These are phyloP conservation scores for Dactylellina haptotyla DNA, from an alignment of 2,329 filamentous ascomycete genomes.

Conservation along the genomic window DNA sequence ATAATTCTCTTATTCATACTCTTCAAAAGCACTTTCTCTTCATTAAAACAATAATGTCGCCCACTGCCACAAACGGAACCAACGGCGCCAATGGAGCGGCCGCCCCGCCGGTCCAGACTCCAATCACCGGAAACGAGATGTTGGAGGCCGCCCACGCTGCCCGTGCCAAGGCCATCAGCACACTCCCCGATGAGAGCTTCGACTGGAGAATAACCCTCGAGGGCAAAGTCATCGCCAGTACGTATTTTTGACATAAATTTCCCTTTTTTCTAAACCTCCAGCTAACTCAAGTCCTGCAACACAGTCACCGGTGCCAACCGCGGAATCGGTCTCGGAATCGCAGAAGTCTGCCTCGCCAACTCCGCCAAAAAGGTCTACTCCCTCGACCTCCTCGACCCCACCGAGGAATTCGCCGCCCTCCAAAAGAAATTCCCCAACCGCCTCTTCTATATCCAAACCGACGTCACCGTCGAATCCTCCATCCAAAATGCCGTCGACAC, in stretches of 20 bases:
- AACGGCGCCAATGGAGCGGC: slow-evolving; percentile 1
- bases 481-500: slow-evolving; percentile 63
- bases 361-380: slow-evolving; percentile 62
- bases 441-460: slow-evolving; percentile 64
- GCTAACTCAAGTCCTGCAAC: slow-evolving; percentile 58
- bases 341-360: slow-evolving; percentile 65
- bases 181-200: slow-evolving; percentile 60
- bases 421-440: slow-evolving; percentile 62
- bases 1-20: slow-evolving; percentile 1
- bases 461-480: slow-evolving; percentile 64
- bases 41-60: slow-evolving; percentile 37
- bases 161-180: slow-evolving; percentile 55
- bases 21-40: too few species aligned
- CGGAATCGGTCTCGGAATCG: slow-evolving; percentile 65
- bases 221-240: slow-evolving; percentile 62
- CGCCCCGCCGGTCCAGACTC: background rate
- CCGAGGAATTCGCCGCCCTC: slow-evolving; percentile 60
- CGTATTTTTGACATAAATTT: slow-evolving; percentile 40
- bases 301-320: slow-evolving; percentile 64
- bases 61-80: slow-evolving; percentile 34
- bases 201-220: slow-evolving; percentile 61
- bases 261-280: background rate
- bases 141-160: slow-evolving; percentile 34
- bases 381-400: slow-evolving; percentile 62
- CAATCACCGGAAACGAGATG: slow-evolving; percentile 44